A percentile compares a stretch with the other conserved stretches of the same genome.
These are phyloP conservation scores for Leucosporidium yakuticum DNA, from an alignment of 768 basidiomycete species.

Conservation along the genomic window DNA sequence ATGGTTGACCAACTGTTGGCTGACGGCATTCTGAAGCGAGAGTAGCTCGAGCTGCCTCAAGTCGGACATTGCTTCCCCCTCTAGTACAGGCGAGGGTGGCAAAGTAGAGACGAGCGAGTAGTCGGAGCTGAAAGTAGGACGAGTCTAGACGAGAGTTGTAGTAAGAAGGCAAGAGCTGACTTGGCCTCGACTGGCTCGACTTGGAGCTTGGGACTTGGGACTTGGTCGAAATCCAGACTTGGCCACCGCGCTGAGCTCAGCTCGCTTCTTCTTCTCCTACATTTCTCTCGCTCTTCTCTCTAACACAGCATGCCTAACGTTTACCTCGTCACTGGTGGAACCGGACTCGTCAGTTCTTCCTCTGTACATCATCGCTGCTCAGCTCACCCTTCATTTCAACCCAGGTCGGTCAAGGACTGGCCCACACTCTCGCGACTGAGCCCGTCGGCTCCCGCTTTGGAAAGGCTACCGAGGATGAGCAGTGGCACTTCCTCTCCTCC, in stretches of 20 bases:
- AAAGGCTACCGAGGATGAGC: slow-evolving; percentile 60
- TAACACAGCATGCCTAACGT: slow-evolving; percentile 8
- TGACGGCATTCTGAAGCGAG: slow-evolving; percentile 45
- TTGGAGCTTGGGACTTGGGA: too few species aligned
- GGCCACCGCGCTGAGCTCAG: not conserved
- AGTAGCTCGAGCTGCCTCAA: slow-evolving; percentile 1
- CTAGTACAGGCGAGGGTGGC: too few species aligned
- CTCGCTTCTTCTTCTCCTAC: not conserved
- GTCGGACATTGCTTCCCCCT: too few species aligned
- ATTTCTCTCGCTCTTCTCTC: not conserved
- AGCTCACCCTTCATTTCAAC: slow-evolving; percentile 9
- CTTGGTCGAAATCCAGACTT: too few species aligned
- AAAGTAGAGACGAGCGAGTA: too few species aligned
- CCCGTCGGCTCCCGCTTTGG: slow-evolving; percentile 73
- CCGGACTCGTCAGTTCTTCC: slow-evolving; percentile 9
- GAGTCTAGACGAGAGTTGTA: too few species aligned
- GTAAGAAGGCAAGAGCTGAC: too few species aligned
- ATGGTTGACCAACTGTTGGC: slow-evolving; percentile 87
- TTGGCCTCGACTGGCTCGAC: too few species aligned
- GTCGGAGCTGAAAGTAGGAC: too few species aligned
- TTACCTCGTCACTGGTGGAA: slow-evolving; percentile 33
- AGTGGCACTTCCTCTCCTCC: slow-evolving; percentile 76
- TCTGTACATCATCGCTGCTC: not conserved
- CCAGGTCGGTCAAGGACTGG: slow-evolving; percentile 27
- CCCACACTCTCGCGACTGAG: slow-evolving; percentile 63